Base-by-base conservation (phyloP, 495 filamentous ascomycete genomes). In the Hypoxylon perforatum region DNA sequence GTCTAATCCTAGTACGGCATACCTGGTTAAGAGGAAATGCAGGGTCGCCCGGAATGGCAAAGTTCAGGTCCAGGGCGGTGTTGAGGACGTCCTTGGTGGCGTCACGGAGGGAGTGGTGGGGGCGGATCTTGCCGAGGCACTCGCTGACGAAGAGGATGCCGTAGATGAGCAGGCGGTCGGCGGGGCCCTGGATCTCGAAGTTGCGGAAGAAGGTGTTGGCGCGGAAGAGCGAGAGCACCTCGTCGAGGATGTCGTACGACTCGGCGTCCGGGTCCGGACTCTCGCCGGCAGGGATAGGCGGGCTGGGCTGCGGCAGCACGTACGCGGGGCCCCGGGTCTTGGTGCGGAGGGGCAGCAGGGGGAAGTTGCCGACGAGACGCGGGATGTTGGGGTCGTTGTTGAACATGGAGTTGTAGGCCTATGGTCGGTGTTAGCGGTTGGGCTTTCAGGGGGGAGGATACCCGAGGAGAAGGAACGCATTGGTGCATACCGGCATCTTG, bases 181-280 rank as follows among this genome's bases (percentile, higher is more conserved):
- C 95, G 28, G 93, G 92, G 15, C 95, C 95, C 75, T 96, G 93
- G 86, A 98, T 97, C 84, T 97, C 96, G 74, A 99, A 99, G 84
- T 99, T 99, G 68, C 96, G 91, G 84, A 99, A 99, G 74, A 99
- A 89, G 39, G 95, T 97, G 82, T 99, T 98, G 75, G 96, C 94
- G 51, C 95, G 92, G 86, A 97, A 99, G 25, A 97, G 87, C 2
- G 87, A 88, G 48, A 99, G 85, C 25, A 94, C 89, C 80, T 99
- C 95, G 79, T 99, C 95, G 8, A 97, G 84, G 54, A 93, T 89
- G 83, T 99, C 95, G 82, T 98, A 98, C 64, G 88, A 90, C 74
- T 95, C 91, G 76, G 86, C 88, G 73, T 93, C 90, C 35, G 92
- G 87, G 76, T 96, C 89, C 64, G 97, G 87, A 57, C 89, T 87